phyloP scores from a whole-genome alignment of 768 basidiomycete genomes.

The Suillus subalutaceus region DNA sequence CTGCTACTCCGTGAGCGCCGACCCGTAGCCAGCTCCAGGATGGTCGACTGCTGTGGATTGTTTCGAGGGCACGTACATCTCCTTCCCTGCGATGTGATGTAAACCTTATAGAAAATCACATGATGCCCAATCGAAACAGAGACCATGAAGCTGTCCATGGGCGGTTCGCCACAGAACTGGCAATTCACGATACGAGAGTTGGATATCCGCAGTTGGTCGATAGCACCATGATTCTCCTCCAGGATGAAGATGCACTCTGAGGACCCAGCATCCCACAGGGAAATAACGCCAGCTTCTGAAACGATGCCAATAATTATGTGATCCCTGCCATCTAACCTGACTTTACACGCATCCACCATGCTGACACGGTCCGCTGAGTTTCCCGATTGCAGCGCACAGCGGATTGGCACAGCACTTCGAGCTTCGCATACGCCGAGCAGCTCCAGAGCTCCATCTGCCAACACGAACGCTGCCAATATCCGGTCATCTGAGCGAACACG shows the following conservation, averaged over 20 bases:
- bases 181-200: conserved; percentile 61
- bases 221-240: conserved; percentile 58
- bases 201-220: conserved; percentile 64
- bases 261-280: conserved; percentile 75
- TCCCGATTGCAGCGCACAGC: conserved; percentile 60
- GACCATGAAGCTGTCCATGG: conserved; percentile 65
- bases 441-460: conserved; percentile 71
- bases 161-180: conserved; percentile 68
- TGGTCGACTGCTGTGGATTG: conserved; percentile 46
- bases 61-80: conserved; percentile 68
- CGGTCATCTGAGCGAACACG: conserved; percentile 49
- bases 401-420: conserved; percentile 43
- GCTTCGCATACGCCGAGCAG: conserved; percentile 53
- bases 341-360: conserved; percentile 53
- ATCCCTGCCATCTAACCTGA: conserved; percentile 51
- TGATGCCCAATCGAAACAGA: conserved; percentile 67
- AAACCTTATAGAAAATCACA: conserved; percentile 68
- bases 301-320: conserved; percentile 62
- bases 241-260: conserved; percentile 65
- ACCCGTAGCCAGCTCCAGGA: conserved; percentile 48
- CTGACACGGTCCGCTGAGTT: conserved; percentile 56
- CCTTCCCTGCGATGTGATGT: conserved; percentile 56
- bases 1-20: conserved; percentile 69
- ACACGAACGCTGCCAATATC: conserved; percentile 57
- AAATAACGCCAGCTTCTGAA: conserved; percentile 68